Evolutionary conservation across 352 stramenopile genomes (phyloP).

Genomic region (Globisporangium cystogenes): DNA sequence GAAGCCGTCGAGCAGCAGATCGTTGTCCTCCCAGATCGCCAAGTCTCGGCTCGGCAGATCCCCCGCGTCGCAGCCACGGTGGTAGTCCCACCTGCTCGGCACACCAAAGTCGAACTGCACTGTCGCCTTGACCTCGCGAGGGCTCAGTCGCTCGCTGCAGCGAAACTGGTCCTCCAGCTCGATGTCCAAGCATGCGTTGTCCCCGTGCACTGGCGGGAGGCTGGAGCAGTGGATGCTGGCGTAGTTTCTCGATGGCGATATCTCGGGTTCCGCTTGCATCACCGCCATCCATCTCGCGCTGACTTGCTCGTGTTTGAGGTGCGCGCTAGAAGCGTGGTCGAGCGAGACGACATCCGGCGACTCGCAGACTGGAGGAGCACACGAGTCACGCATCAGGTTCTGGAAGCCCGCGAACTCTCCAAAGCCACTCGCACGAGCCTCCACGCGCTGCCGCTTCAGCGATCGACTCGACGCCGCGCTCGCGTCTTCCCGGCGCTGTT

Average conservation of each 20-base stretch:
- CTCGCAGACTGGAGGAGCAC: background rate
- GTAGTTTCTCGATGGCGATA: background rate
- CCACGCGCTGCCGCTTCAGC: constrained; percentile 2
- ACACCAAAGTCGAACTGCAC: constrained; percentile 42
- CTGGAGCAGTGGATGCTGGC: constrained; percentile 3
- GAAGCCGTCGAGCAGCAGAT: constrained; percentile 29
- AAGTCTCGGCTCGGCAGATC: constrained; percentile 15
- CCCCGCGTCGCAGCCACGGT: constrained; percentile 19
- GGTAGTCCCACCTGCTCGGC: constrained; percentile 33
- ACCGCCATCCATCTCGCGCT: constrained; percentile 5
- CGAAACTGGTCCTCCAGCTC: constrained; percentile 7
- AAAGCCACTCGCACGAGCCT: background rate
- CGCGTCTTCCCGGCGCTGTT: background rate
- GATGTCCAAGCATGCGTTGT: constrained; percentile 14
- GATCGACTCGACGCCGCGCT: background rate
- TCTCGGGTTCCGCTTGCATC: constrained; percentile 5
- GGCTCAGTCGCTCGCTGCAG: constrained; percentile 7
- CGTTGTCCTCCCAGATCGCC: constrained; percentile 34
- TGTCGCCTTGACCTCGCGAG: background rate
- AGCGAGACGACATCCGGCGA: background rate
- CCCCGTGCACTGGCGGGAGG: constrained; percentile 3
- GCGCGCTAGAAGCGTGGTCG: background rate
- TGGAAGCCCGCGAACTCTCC: constrained; percentile 1
- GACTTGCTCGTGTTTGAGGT: background rate
- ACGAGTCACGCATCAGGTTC: constrained; percentile 6